Percentiles rank a stretch among this genome's conserved stretches.
phyloP scores from a whole-genome alignment of 306 rosid species.

The Styphnolobium japonicum region DNA sequence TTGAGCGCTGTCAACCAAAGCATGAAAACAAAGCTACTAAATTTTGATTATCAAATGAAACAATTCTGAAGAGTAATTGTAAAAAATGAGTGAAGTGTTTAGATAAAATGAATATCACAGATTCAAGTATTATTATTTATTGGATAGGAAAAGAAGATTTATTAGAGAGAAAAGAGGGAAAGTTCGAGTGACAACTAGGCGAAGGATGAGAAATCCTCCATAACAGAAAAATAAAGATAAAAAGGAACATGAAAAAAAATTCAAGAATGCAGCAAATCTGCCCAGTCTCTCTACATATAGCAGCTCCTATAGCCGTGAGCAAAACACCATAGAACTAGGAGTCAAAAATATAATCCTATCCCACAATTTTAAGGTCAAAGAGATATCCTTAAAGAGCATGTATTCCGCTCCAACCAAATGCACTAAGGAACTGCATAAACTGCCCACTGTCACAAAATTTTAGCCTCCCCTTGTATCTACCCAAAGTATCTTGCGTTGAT shows the following conservation, averaged over 20 bases:
- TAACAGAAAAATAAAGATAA: not conserved
- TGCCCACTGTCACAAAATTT: not conserved
- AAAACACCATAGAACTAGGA: not conserved
- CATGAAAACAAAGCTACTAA: not conserved
- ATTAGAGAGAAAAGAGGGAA: constrained; percentile 1
- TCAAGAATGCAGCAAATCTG: not conserved
- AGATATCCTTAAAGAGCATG: not conserved
- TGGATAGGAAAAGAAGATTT: not conserved
- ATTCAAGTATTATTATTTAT: not conserved
- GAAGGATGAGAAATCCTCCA: constrained; percentile 4
- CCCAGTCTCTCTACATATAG: not conserved
- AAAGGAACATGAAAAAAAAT: not conserved
- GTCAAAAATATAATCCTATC: not conserved
- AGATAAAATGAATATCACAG: constrained; percentile 11
- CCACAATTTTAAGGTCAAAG: not conserved
- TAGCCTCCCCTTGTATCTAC: not conserved
- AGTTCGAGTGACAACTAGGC: not conserved
- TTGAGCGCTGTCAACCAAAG: constrained; percentile 42
- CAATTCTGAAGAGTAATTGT: not conserved
- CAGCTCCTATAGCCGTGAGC: not conserved
- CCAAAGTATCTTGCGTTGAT: not conserved
- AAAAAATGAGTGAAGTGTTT: not conserved
- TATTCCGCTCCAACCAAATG: not conserved
- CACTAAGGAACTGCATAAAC: constrained; percentile 4
- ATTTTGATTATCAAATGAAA: not conserved